A percentile compares a stretch with the other conserved stretches of the same genome.
phyloP scores from a whole-genome alignment of 345 rosid species.

The Aquilaria malaccensis region DNA sequence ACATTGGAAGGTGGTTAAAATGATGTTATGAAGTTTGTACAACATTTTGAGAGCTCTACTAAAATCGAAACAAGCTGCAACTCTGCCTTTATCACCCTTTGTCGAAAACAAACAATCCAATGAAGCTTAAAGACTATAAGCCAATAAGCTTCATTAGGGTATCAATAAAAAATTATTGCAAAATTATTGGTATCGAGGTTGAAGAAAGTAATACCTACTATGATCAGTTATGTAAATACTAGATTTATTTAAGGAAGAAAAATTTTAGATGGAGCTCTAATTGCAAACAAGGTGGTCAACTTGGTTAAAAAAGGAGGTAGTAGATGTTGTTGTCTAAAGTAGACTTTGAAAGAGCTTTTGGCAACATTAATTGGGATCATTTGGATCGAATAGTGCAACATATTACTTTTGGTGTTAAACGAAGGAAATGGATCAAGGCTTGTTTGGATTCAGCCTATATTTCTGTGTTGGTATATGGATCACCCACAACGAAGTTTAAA shows the following conservation, averaged over 20 bases:
- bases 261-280: neutral
- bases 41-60: too few species aligned
- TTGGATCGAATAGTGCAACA: neutral
- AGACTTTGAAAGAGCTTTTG: neutral
- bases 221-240: neutral
- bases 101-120: neutral
- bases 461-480: neutral
- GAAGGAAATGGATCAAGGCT: neutral
- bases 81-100: neutral
- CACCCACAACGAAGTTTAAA: neutral
- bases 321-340: neutral
- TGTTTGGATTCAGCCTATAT: neutral
- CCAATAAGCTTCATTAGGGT: neutral
- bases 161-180: neutral
- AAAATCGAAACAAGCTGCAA: too few species aligned
- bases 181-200: neutral
- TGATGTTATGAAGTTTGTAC: too few species aligned
- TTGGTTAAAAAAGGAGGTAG: neutral
- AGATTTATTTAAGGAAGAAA: neutral
- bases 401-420: neutral
- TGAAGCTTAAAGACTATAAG: neutral
- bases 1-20: too few species aligned
- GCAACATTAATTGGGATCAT: neutral
- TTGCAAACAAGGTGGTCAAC: neutral
- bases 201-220: neutral